A percentile compares a stretch with the other conserved stretches of the same genome.
phyloP scores from a whole-genome alignment of 2,329 filamentous ascomycete genomes.

The Intubia oerlemansii region DNA sequence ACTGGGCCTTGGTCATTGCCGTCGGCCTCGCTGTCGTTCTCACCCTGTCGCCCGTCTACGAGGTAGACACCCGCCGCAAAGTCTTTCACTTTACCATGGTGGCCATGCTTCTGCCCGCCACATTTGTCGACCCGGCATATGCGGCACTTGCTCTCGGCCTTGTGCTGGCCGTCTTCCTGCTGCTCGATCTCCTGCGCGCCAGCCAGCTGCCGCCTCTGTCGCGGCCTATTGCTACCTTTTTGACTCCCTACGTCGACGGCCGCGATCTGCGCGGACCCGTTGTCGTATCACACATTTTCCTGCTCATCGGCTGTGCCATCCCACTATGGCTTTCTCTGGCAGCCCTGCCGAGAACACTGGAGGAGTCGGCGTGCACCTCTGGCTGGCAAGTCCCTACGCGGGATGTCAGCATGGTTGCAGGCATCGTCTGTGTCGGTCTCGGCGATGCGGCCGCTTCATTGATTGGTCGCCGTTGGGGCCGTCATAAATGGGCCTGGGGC shows the following conservation, averaged over 20 bases:
- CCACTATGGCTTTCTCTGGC: slow-evolving; percentile 80
- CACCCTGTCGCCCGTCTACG: slow-evolving; percentile 51
- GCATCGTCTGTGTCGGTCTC: slow-evolving; percentile 84
- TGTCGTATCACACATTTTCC: slow-evolving; percentile 87
- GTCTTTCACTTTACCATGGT: slow-evolving; percentile 99
- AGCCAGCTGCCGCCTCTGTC: slow-evolving; percentile 82
- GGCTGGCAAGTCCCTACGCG: slow-evolving; percentile 51
- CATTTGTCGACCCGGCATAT: slow-evolving; percentile 71
- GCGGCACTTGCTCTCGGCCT: slow-evolving; percentile 59
- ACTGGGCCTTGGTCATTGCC: slow-evolving; percentile 50
- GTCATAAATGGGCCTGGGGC: slow-evolving; percentile 86
- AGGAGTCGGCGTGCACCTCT: background rate
- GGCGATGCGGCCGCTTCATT: slow-evolving; percentile 86
- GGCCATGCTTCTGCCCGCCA: slow-evolving; percentile 74
- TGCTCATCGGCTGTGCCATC: slow-evolving; percentile 85
- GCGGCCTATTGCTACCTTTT: slow-evolving; percentile 63
- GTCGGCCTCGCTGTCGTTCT: slow-evolving; percentile 57
- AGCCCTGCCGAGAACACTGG: slow-evolving; percentile 30
- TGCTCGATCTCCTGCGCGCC: slow-evolving; percentile 75
- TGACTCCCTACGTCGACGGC: slow-evolving; percentile 87
- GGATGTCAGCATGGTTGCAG: slow-evolving; percentile 78
- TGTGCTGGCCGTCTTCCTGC: slow-evolving; percentile 63
- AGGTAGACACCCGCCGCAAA: slow-evolving; percentile 90
- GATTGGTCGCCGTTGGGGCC: slow-evolving; percentile 69
- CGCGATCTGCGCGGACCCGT: slow-evolving; percentile 83